phyloP scores from a whole-genome alignment of 805 yeast species.

The Lipomyces spencermartinsiae region DNA sequence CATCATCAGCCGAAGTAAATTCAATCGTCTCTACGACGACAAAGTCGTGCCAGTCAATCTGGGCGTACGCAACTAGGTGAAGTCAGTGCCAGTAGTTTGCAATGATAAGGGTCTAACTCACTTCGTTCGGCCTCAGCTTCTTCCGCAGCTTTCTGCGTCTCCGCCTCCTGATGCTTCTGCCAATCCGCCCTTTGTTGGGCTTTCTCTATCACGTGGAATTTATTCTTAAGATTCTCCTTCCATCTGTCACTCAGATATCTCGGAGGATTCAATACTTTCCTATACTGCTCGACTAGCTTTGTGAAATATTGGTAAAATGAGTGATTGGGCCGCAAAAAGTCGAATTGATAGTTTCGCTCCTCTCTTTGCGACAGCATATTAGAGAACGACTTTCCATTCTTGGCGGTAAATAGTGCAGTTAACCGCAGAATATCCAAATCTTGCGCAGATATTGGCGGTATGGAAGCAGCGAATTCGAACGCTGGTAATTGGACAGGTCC shows the following conservation, averaged over 20 bases:
- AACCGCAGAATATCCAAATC: slow-evolving; percentile 75
- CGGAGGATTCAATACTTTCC: slow-evolving; percentile 45
- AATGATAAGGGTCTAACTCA: slow-evolving; percentile 9
- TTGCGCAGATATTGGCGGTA: slow-evolving; percentile 57
- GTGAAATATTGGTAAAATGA: slow-evolving; percentile 62
- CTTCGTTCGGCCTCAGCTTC: slow-evolving; percentile 48
- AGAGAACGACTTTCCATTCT: slow-evolving; percentile 59
- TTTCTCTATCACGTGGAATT: slow-evolving; percentile 51
- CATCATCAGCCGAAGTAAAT: slow-evolving; percentile 66
- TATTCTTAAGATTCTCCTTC: slow-evolving; percentile 44
- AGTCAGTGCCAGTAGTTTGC: background rate
- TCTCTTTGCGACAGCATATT: slow-evolving; percentile 48
- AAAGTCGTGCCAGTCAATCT: slow-evolving; percentile 89
- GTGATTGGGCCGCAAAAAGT: slow-evolving; percentile 66
- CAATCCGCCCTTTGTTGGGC: slow-evolving; percentile 66
- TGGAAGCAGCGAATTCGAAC: slow-evolving; percentile 44
- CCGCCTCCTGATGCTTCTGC: slow-evolving; percentile 48
- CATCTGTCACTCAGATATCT: slow-evolving; percentile 40
- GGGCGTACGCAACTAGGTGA: slow-evolving; percentile 60
- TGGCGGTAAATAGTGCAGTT: slow-evolving; percentile 72
- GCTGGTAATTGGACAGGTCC: slow-evolving; percentile 43
- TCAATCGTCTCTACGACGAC: slow-evolving; percentile 70
- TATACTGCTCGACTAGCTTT: slow-evolving; percentile 63
- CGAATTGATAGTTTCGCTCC: slow-evolving; percentile 60
- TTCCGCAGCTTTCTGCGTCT: slow-evolving; percentile 48